Evolutionary conservation across 192 early-diverging fungal genomes (phyloP), one percentile per base, ranked within the genome.

Genomic region (Podila horticola): DNA sequence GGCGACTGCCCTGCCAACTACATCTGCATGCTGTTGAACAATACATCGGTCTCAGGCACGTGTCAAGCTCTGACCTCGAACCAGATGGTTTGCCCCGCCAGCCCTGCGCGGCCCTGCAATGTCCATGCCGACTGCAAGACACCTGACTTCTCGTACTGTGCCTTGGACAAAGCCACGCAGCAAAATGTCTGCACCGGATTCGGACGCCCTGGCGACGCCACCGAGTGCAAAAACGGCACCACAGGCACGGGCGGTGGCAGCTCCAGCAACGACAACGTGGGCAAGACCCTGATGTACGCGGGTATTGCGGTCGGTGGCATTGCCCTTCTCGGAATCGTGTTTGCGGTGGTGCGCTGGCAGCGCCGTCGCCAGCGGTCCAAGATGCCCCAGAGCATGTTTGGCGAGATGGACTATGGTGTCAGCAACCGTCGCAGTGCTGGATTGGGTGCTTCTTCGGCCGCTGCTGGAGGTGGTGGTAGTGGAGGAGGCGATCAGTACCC

Each of bases 331-430:
- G 77, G 60, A 9, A 50, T 81, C 33, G 12, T 64, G 1, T 81
- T 81, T 73, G 70, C 71, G 9, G 30, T 81, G 38, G 70, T 81
- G 20, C 67, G 77, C 22, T 81, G 77, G 60, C 59, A 45, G 15
- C 50, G 62, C 2, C 66, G 67, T 58, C 66, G 62, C 45, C 67
- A 38, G 19, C 34, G 66, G 12, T 81, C 77, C 55, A 73, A 67
- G 60, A 69, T 69, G 66, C 77, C 77, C 8, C 57, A 68, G 26
- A 52, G 50, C 20, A 52, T 52, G n/a, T 81, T 81, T 58, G 30
- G 57, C 30, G 70, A 65, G 4, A 41, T 81, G 19, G 71, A 81
- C 29, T 81, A 81, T 65, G 77, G 77, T 15, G 67, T 81, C 65
- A 49, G 60, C 24, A 70, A 64, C 48, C 74, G 57, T 28, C 65